Conservation (phyloP, 768 basidiomycete species). For the Collybia nuda region DNA sequence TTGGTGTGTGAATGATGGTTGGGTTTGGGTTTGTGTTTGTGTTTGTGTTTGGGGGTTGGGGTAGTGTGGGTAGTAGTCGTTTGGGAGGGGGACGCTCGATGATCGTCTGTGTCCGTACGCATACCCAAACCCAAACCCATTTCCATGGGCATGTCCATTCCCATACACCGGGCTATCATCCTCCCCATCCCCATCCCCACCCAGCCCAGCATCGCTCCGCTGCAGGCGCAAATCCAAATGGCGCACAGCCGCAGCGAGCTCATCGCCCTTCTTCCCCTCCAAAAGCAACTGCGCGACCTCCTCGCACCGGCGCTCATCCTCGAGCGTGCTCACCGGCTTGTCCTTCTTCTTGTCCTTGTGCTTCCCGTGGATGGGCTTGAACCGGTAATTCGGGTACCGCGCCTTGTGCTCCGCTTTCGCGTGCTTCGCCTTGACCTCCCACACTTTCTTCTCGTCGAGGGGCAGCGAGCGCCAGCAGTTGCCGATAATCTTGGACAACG, state of each 20-base stretch:
- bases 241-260: constrained; percentile 62
- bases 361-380: constrained; percentile 55
- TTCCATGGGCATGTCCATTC: constrained; percentile 1
- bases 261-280: constrained; percentile 69
- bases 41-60: too few species aligned
- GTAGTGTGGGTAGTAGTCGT: constrained; percentile 26
- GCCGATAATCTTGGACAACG: constrained; percentile 48
- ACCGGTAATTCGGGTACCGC: constrained; percentile 66
- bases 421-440: constrained; percentile 72
- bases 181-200: too few species aligned
- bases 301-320: constrained; percentile 67
- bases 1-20: too few species aligned
- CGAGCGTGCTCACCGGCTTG: constrained; percentile 36
- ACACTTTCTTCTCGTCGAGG: constrained; percentile 66
- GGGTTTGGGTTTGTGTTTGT: too few species aligned
- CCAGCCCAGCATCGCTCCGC: too few species aligned
- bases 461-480: constrained; percentile 77
- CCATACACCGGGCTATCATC: too few species aligned
- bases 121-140: constrained; percentile 9
- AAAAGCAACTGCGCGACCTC: constrained; percentile 64
- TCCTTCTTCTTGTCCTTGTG: constrained; percentile 41
- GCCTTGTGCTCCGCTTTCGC: constrained; percentile 73
- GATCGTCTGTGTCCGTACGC: constrained; percentile 48
- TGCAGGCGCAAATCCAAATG: constrained; percentile 51
- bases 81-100: constrained; percentile 63